A percentile compares a stretch with the other conserved stretches of the same genome.
phyloP scores from a whole-genome alignment of 768 basidiomycete genomes.

The Tylopilus intermedius region DNA sequence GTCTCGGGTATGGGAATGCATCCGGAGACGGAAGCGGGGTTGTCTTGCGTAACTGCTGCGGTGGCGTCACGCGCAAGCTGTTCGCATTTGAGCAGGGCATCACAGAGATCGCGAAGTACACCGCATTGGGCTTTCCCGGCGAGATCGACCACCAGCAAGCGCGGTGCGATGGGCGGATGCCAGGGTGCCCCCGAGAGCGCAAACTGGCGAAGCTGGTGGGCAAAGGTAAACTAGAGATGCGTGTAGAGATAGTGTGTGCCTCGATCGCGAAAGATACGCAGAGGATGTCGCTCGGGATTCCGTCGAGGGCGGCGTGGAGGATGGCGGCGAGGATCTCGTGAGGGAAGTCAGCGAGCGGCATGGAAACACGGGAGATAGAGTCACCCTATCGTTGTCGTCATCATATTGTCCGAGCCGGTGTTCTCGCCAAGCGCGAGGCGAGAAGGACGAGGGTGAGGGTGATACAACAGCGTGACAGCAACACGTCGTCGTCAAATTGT shows the following conservation, averaged over 20 bases:
- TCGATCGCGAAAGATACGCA: slow-evolving; percentile 21
- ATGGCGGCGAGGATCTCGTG: slow-evolving; percentile 21
- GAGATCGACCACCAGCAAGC: slow-evolving; percentile 25
- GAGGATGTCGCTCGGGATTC: slow-evolving; percentile 20
- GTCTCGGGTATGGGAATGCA: slow-evolving; percentile 38
- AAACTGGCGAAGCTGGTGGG: slow-evolving; percentile 20
- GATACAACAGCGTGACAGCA: no score
- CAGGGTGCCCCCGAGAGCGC: slow-evolving; percentile 1
- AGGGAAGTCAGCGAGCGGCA: slow-evolving; percentile 19
- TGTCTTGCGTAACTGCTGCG: neutral
- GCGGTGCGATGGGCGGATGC: slow-evolving; percentile 22
- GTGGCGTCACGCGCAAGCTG: neutral
- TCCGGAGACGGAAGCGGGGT: slow-evolving; percentile 28
- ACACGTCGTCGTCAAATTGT: no score
- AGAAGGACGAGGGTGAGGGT: no score
- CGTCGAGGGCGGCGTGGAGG: slow-evolving; percentile 13
- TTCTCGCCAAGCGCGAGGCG: no score
- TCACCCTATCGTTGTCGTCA: neutral
- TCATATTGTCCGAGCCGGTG: no score
- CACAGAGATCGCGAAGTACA: slow-evolving; percentile 25
- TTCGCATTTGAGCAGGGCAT: slow-evolving; percentile 25
- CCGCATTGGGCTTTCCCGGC: slow-evolving; percentile 27
- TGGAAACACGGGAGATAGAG: neutral
- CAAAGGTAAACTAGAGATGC: slow-evolving; percentile 23
- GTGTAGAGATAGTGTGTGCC: slow-evolving; percentile 23